Base-by-base conservation (phyloP, 805 yeast genomes). In the Starmerella floricola region DNA sequence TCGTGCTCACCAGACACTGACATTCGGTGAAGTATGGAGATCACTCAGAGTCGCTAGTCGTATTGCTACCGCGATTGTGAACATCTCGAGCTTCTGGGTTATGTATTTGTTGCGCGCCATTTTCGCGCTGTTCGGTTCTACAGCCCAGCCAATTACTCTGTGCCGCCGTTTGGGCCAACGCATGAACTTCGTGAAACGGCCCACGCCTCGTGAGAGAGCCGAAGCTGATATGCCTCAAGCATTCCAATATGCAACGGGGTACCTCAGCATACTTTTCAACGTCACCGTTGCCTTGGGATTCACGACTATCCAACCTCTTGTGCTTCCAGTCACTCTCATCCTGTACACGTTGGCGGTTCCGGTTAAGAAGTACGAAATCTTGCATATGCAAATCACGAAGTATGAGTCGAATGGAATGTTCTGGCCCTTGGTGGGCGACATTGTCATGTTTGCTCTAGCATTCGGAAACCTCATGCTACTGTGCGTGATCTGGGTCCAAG, bases 71-170 rank as follows among this genome's bases (percentile, higher is more conserved):
- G 61, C 67, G 6, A 55, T 64, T 30, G 57, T 64, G 33, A 56
- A 57, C 35, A 54, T 63, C 17, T 61, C 67, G 5, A 58, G 65
- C 8, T 64, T 64, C 50, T 64, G 68, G 68, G 64, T 63, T 21
- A 57, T 62, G 62, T 64, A 62, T 46, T 42, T 62, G 4, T 40
- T 64, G 16, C 53, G 61, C 17, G 58, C 57, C 12, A 51, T 58
- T 26, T 28, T 62, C 12, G 64, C 56, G 12, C 47, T 60, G 6
- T 45, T 59, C 18, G 40, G 60, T 3, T 60, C 55, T 36, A 44
- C 62, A 6, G 46, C 62, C 12, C 65, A 62, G 44, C 51, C 56
- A 2, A 13, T 57, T 26, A 41, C 51, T 3, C 48, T 63, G 15
- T 3, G 55, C 1, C 42, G 47, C 16, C 53, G 58, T 10, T 55